phyloP scores from a whole-genome alignment of 2,329 filamentous ascomycete species.

The Sclerotinia borealis region DNA sequence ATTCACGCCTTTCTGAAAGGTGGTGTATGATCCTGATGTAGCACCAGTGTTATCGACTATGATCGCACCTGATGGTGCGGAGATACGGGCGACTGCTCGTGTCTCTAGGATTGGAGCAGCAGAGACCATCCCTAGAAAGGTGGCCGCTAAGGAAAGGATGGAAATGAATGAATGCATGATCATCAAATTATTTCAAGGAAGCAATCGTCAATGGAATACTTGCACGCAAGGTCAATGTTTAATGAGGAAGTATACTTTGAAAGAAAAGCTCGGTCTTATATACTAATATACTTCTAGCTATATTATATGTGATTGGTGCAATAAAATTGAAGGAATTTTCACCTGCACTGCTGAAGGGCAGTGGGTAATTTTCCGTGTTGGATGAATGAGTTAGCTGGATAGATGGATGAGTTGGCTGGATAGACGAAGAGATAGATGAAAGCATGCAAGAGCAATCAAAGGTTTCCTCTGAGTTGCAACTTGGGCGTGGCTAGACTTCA shows the following conservation, averaged over 20 bases:
- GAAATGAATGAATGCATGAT: slow-evolving; percentile 1
- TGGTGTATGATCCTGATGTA: slow-evolving; percentile 16
- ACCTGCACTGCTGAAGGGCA: background rate
- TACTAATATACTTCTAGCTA: background rate
- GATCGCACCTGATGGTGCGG: slow-evolving; percentile 40
- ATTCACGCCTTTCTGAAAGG: slow-evolving; percentile 20
- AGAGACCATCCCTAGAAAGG: background rate
- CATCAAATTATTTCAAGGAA: background rate
- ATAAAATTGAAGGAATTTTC: background rate
- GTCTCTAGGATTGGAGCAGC: background rate
- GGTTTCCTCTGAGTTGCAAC: background rate
- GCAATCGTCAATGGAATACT: background rate
- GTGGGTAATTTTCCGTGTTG: background rate
- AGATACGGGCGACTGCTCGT: slow-evolving; percentile 30
- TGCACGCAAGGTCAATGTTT: background rate
- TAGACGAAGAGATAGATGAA: background rate
- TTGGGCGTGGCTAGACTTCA: background rate
- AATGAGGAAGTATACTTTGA: too few species aligned
- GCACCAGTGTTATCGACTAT: slow-evolving; percentile 39
- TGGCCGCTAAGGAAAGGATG: background rate
- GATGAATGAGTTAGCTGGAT: background rate
- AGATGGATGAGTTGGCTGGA: background rate
- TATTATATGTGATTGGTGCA: background rate
- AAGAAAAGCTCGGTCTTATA: background rate
- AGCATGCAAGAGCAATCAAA: background rate